A percentile compares a stretch with the other conserved stretches of the same genome.
Conservation (phyloP, 1,139 yeast genomes). For the Arxiozyma slooffiae region DNA sequence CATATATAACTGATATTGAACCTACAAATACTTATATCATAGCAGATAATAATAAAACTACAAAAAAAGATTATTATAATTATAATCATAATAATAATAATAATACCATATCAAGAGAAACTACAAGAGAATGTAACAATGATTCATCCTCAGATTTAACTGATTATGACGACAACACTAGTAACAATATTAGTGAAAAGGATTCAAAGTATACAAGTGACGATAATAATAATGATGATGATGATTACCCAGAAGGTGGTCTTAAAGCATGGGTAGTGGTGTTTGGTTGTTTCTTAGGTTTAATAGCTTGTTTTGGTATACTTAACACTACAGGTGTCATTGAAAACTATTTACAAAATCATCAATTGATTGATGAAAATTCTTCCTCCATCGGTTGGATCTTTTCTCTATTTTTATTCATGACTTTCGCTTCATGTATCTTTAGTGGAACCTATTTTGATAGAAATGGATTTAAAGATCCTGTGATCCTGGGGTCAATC, state of each 20-base stretch:
- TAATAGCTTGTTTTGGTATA: conserved; percentile 50
- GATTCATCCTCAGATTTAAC: conserved; percentile 1
- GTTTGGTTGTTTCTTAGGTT: conserved; percentile 48
- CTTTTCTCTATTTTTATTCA: conserved; percentile 49
- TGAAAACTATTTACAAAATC: conserved; percentile 45
- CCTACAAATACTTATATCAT: background rate
- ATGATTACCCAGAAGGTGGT: conserved; percentile 46
- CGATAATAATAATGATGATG: conserved; percentile 8
- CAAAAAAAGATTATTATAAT: background rate
- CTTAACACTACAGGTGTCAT: conserved; percentile 55
- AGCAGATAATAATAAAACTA: background rate
- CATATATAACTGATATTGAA: background rate
- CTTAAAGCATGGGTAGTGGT: conserved; percentile 45
- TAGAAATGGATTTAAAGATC: conserved; percentile 44
- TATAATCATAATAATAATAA: no score
- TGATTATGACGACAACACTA: background rate
- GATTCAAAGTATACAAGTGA: background rate
- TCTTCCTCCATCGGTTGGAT: conserved; percentile 57
- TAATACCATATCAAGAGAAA: conserved; percentile 4
- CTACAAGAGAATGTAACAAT: conserved; percentile 5
- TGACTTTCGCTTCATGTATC: conserved; percentile 47
- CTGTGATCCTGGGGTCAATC: conserved; percentile 39
- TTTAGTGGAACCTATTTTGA: conserved; percentile 57
- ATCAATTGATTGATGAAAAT: conserved; percentile 40
- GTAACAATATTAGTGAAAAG: background rate